Evolutionary conservation across 208 protist genomes (phyloP), one percentile per base, ranked within the genome.

Genomic region (Phytomonas francai): DNA sequence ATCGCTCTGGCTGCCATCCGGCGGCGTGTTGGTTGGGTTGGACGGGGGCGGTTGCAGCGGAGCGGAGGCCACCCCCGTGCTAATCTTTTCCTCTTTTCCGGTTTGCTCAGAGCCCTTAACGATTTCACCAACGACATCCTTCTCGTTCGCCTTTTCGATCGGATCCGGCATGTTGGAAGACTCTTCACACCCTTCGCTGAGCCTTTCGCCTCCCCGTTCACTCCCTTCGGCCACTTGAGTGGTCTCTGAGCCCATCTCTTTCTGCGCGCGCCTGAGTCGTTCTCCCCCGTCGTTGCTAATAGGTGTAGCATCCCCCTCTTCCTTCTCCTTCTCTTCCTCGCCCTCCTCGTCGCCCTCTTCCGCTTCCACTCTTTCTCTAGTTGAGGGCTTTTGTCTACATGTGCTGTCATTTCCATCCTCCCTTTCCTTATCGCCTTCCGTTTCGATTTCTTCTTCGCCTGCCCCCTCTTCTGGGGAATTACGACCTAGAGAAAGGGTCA

Each of bases 261-360:
- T 59, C 32, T 54, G n/a, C 33, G 14, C 16, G 9, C 9, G 65
- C 6, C 8, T 8, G 27, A 58, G 34, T 61, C 34, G 29, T 61
- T 31, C 58, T 63, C 71, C 45, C 60, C 63, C 63, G 33, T 29
- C 29, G 71, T 65, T 25, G 71, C 42, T n/a, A 61, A 42, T 29
- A 30, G 32, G 19, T 34, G 64, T 33, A 68, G 62, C n/a, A 59
- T 28, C 34, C 56, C 36, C 39, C 0, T 34, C 30, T 42, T 9
- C 12, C 30, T 6, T 33, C 1, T 33, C 59, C 59, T 39, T 72
- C 32, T 33, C 61, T 0, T 72, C 59, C 25, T 25, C 67, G 12
- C 59, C 32, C 19, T 49, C 64, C 3, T 29, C 28, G 57, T 65
- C 30, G 28, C 42, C 58, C 4, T 49, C 31, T 30, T 29, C 9